phyloP scores from a whole-genome alignment of 495 filamentous ascomycete species.

The Echria macrotheca region DNA sequence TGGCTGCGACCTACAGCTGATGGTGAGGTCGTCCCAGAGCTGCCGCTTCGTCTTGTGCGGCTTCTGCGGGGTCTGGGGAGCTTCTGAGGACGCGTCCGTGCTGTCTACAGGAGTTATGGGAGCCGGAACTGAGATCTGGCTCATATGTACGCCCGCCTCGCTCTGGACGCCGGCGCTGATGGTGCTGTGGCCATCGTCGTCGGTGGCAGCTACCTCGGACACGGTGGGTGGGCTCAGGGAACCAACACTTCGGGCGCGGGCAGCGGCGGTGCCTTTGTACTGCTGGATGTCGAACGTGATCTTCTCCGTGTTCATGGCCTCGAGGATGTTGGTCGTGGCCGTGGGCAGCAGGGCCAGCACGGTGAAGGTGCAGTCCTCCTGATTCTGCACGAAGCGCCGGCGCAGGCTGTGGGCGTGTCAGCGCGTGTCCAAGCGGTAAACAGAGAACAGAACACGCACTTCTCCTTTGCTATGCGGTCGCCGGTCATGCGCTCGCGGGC shows the following conservation, averaged over 20 bases:
- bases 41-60: constrained; percentile 79
- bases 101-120: constrained; percentile 32
- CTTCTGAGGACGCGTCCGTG: constrained; percentile 25
- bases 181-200: constrained; percentile 76
- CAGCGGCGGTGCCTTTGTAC: constrained; percentile 70
- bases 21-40: constrained; percentile 97
- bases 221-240: constrained; percentile 62
- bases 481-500: constrained; percentile 91
- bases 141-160: constrained; percentile 73
- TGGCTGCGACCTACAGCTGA: constrained; percentile 77
- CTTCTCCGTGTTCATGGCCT: constrained; percentile 81
- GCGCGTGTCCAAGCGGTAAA: background rate
- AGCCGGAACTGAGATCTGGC: constrained; percentile 55
- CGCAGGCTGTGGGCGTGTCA: constrained; percentile 58
- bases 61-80: constrained; percentile 26
- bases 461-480: constrained; percentile 91
- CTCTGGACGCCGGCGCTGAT: constrained; percentile 60
- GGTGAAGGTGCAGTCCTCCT: constrained; percentile 98
- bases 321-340: constrained; percentile 80
- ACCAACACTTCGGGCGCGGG: constrained; percentile 61
- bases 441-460: constrained; percentile 51
- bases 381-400: constrained; percentile 95
- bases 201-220: constrained; percentile 47
- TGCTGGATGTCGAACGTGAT: constrained; percentile 88
- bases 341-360: constrained; percentile 92